Evolutionary conservation across 2,329 filamentous ascomycete genomes (phyloP).

Genomic region (Verticillium isaacii): DNA sequence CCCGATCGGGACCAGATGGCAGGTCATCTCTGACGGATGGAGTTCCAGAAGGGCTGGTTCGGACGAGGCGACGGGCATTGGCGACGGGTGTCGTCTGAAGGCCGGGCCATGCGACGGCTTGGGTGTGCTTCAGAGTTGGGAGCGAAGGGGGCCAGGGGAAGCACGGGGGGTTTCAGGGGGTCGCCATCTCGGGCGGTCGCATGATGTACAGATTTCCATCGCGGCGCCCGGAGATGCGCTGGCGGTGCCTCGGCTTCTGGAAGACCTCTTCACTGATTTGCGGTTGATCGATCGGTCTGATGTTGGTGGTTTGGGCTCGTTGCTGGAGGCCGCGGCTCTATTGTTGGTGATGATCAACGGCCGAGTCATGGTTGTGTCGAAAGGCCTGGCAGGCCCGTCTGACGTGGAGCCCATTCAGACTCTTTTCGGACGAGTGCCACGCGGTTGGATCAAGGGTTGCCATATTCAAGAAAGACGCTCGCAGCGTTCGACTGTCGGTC

Average conservation of each 20-base stretch:
- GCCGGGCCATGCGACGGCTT: neutral
- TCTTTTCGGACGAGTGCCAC: too few relatives aligned
- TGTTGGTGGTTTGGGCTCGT: neutral
- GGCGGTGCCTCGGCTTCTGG: neutral
- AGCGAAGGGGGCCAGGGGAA: neutral
- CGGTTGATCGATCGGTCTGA: neutral
- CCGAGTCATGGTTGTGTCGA: too few relatives aligned
- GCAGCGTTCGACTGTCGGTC: too few relatives aligned
- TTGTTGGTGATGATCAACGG: too few relatives aligned
- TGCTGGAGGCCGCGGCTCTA: too few relatives aligned
- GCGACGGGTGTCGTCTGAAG: neutral
- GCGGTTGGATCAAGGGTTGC: too few relatives aligned
- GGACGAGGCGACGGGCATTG: neutral
- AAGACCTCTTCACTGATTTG: neutral
- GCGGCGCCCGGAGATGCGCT: too few relatives aligned
- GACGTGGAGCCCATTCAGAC: too few relatives aligned
- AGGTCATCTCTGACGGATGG: slow-evolving; percentile 1
- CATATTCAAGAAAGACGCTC: too few relatives aligned
- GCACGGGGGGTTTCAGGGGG: neutral
- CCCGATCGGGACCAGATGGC: slow-evolving; percentile 2
- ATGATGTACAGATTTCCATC: neutral
- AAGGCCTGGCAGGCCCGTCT: too few relatives aligned
- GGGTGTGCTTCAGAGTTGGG: neutral
- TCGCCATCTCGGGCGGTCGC: neutral
- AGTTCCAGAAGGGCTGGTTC: neutral